These are phyloP conservation scores for Clonostachys sp. DNA, from an alignment of 2,329 filamentous ascomycete genomes.

Conservation along the genomic window DNA sequence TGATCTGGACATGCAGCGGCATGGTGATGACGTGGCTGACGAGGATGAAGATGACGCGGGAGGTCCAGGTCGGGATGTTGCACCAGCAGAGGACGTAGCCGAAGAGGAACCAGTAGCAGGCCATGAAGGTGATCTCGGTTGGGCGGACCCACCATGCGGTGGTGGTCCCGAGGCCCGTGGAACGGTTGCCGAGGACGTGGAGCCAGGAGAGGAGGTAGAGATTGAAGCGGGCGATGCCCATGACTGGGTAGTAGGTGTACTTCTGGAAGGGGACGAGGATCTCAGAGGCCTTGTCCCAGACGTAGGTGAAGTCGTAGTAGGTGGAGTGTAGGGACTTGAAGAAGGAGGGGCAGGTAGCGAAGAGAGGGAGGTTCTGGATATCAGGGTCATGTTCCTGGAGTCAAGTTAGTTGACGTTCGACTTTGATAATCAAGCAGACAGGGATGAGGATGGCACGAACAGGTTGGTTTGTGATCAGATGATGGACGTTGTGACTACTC, in stretches of 20 bases:
- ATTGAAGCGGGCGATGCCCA: slow-evolving; percentile 67
- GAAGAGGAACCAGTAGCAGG: slow-evolving; percentile 61
- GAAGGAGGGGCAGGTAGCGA: slow-evolving; percentile 62
- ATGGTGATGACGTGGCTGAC: slow-evolving; percentile 62
- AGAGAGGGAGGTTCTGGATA: slow-evolving; percentile 64
- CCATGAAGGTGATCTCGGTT: slow-evolving; percentile 58
- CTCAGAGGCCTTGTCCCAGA: slow-evolving; percentile 56
- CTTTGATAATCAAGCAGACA: neutral
- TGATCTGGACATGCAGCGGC: slow-evolving; percentile 69
- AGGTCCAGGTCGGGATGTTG: slow-evolving; percentile 55
- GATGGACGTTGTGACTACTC: slow-evolving; percentile 64
- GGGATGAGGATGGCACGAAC: slow-evolving; percentile 16
- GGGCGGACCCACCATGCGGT: slow-evolving; percentile 65
- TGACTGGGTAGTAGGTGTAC: slow-evolving; percentile 65
- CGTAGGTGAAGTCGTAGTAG: slow-evolving; percentile 48
- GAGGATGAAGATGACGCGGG: slow-evolving; percentile 57
- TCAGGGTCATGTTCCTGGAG: slow-evolving; percentile 49
- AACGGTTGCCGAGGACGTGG: slow-evolving; percentile 53
- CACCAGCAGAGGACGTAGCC: slow-evolving; percentile 51
- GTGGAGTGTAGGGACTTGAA: slow-evolving; percentile 58
- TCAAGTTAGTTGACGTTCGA: neutral
- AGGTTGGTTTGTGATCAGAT: slow-evolving; percentile 61
- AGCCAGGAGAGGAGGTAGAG: slow-evolving; percentile 64
- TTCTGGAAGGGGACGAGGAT: slow-evolving; percentile 56
- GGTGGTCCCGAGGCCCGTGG: slow-evolving; percentile 47